Base-by-base conservation (phyloP, 495 filamentous ascomycete species). In the Clohesyomyces aquaticus region DNA sequence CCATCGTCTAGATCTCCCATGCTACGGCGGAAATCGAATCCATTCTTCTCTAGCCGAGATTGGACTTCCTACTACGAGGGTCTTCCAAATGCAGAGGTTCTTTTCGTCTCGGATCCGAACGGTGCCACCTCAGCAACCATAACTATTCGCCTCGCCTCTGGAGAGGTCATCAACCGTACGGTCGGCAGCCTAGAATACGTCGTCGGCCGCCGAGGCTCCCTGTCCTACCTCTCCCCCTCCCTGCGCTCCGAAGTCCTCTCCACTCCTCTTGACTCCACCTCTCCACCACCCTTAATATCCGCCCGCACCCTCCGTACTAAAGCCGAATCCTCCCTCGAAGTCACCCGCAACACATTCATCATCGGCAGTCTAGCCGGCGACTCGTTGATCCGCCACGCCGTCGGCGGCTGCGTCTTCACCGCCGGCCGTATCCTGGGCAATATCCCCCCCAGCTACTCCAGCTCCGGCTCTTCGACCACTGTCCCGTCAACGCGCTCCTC, bases 341-440 rank as follows among this genome's bases (percentile, higher is more conserved):
- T 88, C 58, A 77, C 82, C 0, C 78, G 73, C 1, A 73, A 77
- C 22, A 73, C 87, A n/a, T 87, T 84, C 68, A 80, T 83, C 42
- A 81, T 86, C 35, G 86, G 86, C 10, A 88, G 85, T 54, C 65
- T 88, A 53, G 85, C 84, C 0, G 86, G 86, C 1, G 86, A 88
- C 67, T 86, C 84, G 3, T 77, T 88, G 1, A 81, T 88, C 28
- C 79, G 86, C 1, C 88, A 86, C 66, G 82, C 84, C 0, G 82
- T 85, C 25, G 86, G 86, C 0, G 80, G 86, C 11, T 87, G 86
- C 64, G 79, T 82, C 6, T 83, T 81, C 67, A 77, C 81, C 3
- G 86, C 85, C 4, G 78, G 83, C 3, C 81, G 78, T 67, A 77
- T 88, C 21, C 77, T 84, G 38, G 55, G 48, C 11, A 18, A n/a